Conservation (phyloP, 2,329 filamentous ascomycete genomes). For the Orbilia quercus region DNA sequence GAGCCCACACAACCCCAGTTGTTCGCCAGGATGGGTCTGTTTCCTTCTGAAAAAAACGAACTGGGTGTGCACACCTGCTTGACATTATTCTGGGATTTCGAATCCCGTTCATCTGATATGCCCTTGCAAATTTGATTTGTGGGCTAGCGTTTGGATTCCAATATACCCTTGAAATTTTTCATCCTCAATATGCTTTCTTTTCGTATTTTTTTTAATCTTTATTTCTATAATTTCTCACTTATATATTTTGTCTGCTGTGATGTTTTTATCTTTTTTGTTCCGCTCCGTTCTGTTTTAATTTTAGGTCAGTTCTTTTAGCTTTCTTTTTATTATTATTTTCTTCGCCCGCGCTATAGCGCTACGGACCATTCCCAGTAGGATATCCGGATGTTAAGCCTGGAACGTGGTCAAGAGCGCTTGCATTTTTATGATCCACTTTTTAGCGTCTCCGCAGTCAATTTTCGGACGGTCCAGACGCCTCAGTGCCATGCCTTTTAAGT, state of each 20-base stretch:
- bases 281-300: background rate
- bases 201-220: background rate
- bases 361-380: too few species aligned
- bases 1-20: constrained; percentile 41
- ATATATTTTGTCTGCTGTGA: too few species aligned
- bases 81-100: constrained; percentile 41
- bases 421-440: constrained; percentile 12
- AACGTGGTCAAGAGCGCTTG: constrained; percentile 14
- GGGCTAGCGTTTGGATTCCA: constrained; percentile 40
- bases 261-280: too few species aligned
- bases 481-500: constrained; percentile 14
- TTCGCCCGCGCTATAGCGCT: background rate
- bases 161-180: constrained; percentile 5
- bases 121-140: constrained; percentile 41
- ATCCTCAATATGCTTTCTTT: background rate
- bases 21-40: constrained; percentile 35
- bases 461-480: constrained; percentile 4
- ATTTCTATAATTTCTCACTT: background rate
- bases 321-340: background rate
- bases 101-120: constrained; percentile 54
- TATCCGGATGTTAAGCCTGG: background rate
- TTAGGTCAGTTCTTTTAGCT: constrained; percentile 2
- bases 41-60: constrained; percentile 2
- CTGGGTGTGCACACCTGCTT: constrained; percentile 31
- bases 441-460: constrained; percentile 4